phyloP scores from a whole-genome alignment of 495 filamentous ascomycete species.

The Aspergillus sclerotiicarbonarius region DNA sequence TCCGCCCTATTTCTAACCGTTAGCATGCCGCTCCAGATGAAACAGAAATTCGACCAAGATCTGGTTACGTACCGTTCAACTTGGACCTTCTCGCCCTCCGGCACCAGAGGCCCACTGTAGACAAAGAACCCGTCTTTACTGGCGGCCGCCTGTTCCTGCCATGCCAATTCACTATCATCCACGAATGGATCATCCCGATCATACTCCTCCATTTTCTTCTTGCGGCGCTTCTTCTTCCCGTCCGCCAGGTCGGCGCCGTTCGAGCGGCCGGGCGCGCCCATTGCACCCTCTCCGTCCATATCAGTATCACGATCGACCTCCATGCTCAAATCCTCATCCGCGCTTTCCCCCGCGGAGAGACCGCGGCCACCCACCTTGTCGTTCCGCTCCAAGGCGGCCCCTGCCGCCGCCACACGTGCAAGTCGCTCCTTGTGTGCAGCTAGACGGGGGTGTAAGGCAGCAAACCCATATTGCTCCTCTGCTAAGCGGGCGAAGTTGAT shows the following conservation, averaged over 20 bases:
- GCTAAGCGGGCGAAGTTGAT: constrained; percentile 94
- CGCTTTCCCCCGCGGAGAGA: constrained; percentile 66
- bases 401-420: constrained; percentile 78
- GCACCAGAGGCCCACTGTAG: constrained; percentile 79
- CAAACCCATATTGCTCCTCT: constrained; percentile 90
- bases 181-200: constrained; percentile 97
- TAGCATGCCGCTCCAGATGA: constrained; percentile 19
- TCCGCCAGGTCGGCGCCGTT: constrained; percentile 57
- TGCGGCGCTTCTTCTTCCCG: constrained; percentile 64
- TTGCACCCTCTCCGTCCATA: constrained; percentile 73
- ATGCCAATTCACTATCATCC: constrained; percentile 91
- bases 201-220: constrained; percentile 91
- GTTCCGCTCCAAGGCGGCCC: constrained; percentile 73
- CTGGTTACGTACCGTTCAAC: constrained; percentile 61
- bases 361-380: constrained; percentile 40
- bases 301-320: constrained; percentile 50
- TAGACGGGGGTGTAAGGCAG: constrained; percentile 84
- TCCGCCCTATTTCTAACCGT: constrained; percentile 56
- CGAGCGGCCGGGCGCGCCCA: constrained; percentile 53
- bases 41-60: constrained; percentile 4
- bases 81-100: constrained; percentile 84
- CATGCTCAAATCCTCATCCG: constrained; percentile 50
- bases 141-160: constrained; percentile 92
- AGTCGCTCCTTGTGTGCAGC: constrained; percentile 81
- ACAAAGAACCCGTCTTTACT: constrained; percentile 92